Evolutionary conservation across 1,284 basidiomycete species (phyloP).

Genomic region (Pterula multifida): DNA sequence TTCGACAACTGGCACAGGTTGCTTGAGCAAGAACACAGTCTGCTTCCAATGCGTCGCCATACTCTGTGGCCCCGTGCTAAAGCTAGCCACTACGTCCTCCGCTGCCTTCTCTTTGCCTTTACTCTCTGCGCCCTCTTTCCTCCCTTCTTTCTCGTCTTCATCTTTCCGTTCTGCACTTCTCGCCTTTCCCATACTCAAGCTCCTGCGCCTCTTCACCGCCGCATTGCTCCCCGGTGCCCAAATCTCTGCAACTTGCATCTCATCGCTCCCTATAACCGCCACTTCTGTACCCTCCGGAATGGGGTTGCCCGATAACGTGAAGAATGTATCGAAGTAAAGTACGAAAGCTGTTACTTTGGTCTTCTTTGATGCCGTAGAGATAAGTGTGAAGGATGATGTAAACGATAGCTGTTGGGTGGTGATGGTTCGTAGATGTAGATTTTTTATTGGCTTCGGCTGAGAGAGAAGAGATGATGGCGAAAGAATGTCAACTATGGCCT

Average conservation of each 20-base stretch:
- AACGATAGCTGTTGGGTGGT: constrained; percentile 71
- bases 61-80: constrained; percentile 85
- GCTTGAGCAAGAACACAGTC: constrained; percentile 78
- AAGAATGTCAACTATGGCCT: constrained; percentile 77
- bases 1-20: constrained; percentile 64
- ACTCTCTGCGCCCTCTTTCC: constrained; percentile 11
- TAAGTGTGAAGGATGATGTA: constrained; percentile 59
- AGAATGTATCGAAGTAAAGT: constrained; percentile 93
- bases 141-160: not conserved
- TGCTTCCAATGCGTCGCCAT: constrained; percentile 98
- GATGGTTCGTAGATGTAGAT: constrained; percentile 59
- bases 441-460: constrained; percentile 62
- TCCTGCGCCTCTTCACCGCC: constrained; percentile 38
- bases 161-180: not conserved
- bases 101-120: constrained; percentile 25
- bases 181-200: constrained; percentile 19
- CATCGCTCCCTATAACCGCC: constrained; percentile 38
- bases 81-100: constrained; percentile 46
- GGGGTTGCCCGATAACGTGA: constrained; percentile 50
- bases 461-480: constrained; percentile 61
- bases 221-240: constrained; percentile 61
- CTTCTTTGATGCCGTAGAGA: constrained; percentile 42
- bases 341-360: constrained; percentile 73
- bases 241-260: constrained; percentile 50
- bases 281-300: constrained; percentile 40